Conservation (phyloP, 495 filamentous ascomycete genomes). For the Stereocaulon alpinum region DNA sequence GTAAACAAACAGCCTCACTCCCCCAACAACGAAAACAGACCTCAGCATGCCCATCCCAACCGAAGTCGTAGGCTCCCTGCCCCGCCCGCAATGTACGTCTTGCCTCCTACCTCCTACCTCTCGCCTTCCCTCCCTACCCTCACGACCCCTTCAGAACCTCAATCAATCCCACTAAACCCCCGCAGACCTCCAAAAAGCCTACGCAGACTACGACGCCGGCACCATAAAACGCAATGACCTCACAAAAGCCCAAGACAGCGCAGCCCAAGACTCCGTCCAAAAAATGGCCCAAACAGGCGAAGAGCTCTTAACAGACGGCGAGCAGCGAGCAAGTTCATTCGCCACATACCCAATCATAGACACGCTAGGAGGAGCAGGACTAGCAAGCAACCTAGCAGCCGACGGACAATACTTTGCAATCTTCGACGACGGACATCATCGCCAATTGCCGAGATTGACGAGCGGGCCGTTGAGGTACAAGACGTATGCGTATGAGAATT, state of each 20-base stretch:
- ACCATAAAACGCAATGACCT: slow-evolving; percentile 25
- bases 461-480: slow-evolving; percentile 33
- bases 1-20: not conserved
- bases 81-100: slow-evolving; percentile 26
- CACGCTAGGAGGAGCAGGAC: slow-evolving; percentile 31
- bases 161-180: not conserved
- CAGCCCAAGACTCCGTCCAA: slow-evolving; percentile 32
- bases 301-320: slow-evolving; percentile 31
- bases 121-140: not conserved
- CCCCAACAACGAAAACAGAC: not conserved
- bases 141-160: not conserved
- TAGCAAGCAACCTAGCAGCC: slow-evolving; percentile 28
- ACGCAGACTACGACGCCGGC: slow-evolving; percentile 31
- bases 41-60: slow-evolving; percentile 27
- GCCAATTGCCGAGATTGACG: slow-evolving; percentile 31
- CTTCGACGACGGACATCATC: slow-evolving; percentile 36
- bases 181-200: slow-evolving; percentile 29
- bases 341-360: slow-evolving; percentile 35
- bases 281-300: slow-evolving; percentile 32
- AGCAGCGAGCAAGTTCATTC: slow-evolving; percentile 33
- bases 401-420: slow-evolving; percentile 37
- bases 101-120: not conserved
- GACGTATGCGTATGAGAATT: slow-evolving; percentile 34
- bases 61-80: slow-evolving; percentile 36
- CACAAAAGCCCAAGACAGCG: slow-evolving; percentile 29